Base-by-base conservation (phyloP, 352 stramenopile genomes). In the Paralagenidium karlingii region DNA sequence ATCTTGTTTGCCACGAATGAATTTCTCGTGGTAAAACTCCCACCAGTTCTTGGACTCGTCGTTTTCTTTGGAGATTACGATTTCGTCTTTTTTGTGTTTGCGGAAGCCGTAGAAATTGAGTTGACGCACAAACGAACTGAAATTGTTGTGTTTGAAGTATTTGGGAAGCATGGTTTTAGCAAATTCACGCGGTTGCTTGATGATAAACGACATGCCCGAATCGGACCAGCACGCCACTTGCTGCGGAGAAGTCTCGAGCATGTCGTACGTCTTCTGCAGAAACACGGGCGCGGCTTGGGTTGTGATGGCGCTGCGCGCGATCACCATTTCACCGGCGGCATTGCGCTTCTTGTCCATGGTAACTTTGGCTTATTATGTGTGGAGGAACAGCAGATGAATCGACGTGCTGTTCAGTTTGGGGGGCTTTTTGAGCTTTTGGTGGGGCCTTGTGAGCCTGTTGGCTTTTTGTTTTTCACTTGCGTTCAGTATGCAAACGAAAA, bases 71-170 rank as follows among this genome's bases (percentile, higher is more conserved):
- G 61, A 63, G 44, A 91, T 79, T 42, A 87, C 71, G 45, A 88
- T 88, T 56, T 92, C 78, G 43, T 89, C 78, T 45, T 88, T 86
- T 60, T 94, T 92, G 60, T 91, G 76, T 55, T 96, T 96, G 42
- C 83, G 84, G 60, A 96, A 96, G 32, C 84, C 84, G 51, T 96
- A 96, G 45, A 96, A 94, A 59, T 96, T 96, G 34, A 96, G 68
- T 52, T 96, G 85, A 13, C 85, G 77, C 57, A 96, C 83, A 57
- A 96, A 96, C 38, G 67, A 89, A 45, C 78, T 89, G 49, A 96
- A 95, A 55, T 96, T 96, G 57, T 90, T 93, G 80, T 96, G 85
- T 68, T 95, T 96, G 51, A 96, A 96, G 65, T 95, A 96, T 45
- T 74, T 68, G 13, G 85, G 85, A 11, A 96, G 75, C 53, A 95